phyloP scores from a whole-genome alignment of 768 basidiomycete species.

The Suillus variegatus region DNA sequence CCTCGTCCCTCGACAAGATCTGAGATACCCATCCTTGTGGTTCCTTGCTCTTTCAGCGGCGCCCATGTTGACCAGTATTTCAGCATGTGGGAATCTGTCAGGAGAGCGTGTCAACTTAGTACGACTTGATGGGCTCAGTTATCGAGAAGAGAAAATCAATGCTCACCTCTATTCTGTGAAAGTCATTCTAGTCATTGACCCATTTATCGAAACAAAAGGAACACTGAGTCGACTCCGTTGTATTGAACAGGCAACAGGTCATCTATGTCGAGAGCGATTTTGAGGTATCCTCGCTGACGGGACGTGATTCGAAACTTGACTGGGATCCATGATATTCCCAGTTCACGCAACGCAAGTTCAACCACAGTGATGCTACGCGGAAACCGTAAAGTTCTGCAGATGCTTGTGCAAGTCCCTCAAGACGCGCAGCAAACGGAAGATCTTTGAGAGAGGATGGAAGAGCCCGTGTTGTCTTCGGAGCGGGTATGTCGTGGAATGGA shows the following conservation, averaged over 20 bases:
- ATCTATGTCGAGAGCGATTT: background rate
- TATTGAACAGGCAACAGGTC: background rate
- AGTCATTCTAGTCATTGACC: background rate
- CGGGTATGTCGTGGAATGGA: background rate
- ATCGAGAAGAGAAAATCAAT: background rate
- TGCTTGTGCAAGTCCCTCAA: background rate
- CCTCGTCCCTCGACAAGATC: conserved; percentile 40
- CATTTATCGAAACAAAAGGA: background rate
- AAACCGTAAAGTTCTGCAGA: background rate
- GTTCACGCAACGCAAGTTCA: background rate
- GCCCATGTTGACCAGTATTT: background rate
- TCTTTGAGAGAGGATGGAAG: background rate
- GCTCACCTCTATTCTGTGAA: background rate
- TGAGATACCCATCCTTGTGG: background rate
- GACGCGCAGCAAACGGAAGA: background rate
- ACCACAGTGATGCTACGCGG: background rate
- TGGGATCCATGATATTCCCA: background rate
- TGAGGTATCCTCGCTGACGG: background rate
- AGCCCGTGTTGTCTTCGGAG: background rate
- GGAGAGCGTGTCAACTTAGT: background rate
- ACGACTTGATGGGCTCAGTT: background rate
- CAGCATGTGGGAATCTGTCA: background rate
- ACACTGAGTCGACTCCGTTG: background rate
- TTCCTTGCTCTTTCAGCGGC: background rate
- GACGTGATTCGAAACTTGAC: background rate